Percentiles rank a stretch among this genome's conserved stretches.
Evolutionary conservation across 2,329 filamentous ascomycete species (phyloP).

Genomic region (Fusarium chlamydosporum): DNA sequence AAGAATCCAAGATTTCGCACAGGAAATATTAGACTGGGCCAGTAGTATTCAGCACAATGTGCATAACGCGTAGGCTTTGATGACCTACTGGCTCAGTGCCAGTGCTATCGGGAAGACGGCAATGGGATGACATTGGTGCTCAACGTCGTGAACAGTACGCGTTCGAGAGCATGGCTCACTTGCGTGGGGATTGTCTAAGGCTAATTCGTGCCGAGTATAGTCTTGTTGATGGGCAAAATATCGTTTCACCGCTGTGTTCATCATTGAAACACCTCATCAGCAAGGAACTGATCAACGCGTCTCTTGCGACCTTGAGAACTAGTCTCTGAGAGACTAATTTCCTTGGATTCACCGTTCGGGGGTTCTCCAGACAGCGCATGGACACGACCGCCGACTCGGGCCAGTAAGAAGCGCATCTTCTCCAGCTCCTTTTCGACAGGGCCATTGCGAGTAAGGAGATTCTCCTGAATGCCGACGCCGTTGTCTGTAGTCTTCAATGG

Average conservation of each 20-base stretch:
- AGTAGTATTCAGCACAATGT: not conserved
- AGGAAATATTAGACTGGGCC: not conserved
- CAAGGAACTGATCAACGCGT: slow-evolving; percentile 49
- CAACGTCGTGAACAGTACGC: not conserved
- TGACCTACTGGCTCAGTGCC: not conserved
- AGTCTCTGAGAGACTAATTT: slow-evolving; percentile 31
- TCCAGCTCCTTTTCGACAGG: slow-evolving; percentile 76
- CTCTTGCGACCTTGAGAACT: slow-evolving; percentile 43
- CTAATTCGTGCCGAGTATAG: not conserved
- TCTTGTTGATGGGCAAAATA: not conserved
- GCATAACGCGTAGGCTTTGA: not conserved
- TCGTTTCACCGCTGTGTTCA: slow-evolving; percentile 11
- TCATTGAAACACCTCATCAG: slow-evolving; percentile 47
- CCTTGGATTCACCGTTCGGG: slow-evolving; percentile 1
- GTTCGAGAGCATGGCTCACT: not conserved
- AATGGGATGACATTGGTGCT: not conserved
- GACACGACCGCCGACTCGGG: slow-evolving; percentile 71
- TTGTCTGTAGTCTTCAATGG: slow-evolving; percentile 55
- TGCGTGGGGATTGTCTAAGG: not conserved
- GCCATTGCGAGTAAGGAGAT: slow-evolving; percentile 75
- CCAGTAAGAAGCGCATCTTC: slow-evolving; percentile 74
- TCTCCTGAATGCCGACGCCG: slow-evolving; percentile 69
- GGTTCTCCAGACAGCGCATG: slow-evolving; percentile 39
- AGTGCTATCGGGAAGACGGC: not conserved
- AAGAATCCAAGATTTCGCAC: no score